Conservation (phyloP, 1,139 yeast genomes). For the Candida freyschussii region DNA sequence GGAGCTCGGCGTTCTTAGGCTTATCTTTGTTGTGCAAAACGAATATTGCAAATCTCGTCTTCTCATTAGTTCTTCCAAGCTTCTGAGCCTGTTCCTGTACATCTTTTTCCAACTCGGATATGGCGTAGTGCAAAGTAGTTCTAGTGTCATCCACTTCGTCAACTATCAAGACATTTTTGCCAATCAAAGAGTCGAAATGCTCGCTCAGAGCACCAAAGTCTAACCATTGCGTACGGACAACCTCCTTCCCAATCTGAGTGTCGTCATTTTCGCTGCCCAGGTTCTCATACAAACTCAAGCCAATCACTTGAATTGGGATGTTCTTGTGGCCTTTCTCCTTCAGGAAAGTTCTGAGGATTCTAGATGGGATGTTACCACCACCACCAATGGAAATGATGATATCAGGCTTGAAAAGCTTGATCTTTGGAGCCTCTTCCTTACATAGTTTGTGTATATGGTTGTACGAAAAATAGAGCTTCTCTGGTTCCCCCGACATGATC, state of each 20-base stretch:
- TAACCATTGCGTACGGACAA: slow-evolving; percentile 62
- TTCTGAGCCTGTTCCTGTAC: slow-evolving; percentile 40
- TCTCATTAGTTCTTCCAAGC: slow-evolving; percentile 31
- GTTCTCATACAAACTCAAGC: slow-evolving; percentile 57
- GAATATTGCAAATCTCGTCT: slow-evolving; percentile 49
- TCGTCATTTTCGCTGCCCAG: slow-evolving; percentile 40
- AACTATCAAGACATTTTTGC: slow-evolving; percentile 58
- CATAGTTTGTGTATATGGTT: slow-evolving; percentile 56
- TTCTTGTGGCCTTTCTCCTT: slow-evolving; percentile 52
- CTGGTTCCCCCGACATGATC: slow-evolving; percentile 18
- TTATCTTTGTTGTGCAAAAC: slow-evolving; percentile 57
- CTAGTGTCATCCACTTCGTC: slow-evolving; percentile 69
- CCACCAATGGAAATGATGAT: slow-evolving; percentile 64
- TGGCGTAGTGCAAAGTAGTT: slow-evolving; percentile 60
- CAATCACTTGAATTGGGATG: slow-evolving; percentile 62
- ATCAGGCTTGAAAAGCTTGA: slow-evolving; percentile 46
- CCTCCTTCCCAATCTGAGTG: slow-evolving; percentile 54
- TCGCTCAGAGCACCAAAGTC: slow-evolving; percentile 54
- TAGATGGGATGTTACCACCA: slow-evolving; percentile 65
- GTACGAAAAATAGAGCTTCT: slow-evolving; percentile 54
- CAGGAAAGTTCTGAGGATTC: slow-evolving; percentile 57
- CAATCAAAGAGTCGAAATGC: slow-evolving; percentile 51
- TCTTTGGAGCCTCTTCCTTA: slow-evolving; percentile 46
- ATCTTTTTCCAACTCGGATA: slow-evolving; percentile 53
- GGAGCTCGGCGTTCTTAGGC: slow-evolving; percentile 50